These are phyloP conservation scores for Tolypocladium inflatum DNA, from an alignment of 2,329 filamentous ascomycete species.

Conservation along the genomic window DNA sequence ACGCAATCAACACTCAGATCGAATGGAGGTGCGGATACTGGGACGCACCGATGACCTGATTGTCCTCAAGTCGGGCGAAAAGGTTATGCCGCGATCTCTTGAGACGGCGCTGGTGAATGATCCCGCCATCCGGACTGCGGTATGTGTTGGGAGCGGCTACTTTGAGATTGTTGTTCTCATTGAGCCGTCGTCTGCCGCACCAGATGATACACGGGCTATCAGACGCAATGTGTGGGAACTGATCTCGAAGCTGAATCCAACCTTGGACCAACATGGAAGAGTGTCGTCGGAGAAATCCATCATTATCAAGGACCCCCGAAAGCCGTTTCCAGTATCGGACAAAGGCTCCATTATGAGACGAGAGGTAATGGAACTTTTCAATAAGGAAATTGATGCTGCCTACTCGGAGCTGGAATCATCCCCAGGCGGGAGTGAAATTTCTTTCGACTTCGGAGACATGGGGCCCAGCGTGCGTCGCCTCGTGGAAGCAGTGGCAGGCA, in stretches of 20 bases:
- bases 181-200: conserved; percentile 1
- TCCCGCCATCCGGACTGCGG: conserved; percentile 2
- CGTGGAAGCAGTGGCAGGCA: conserved; percentile 4
- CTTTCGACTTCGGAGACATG: conserved; percentile 2
- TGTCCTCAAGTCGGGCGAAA: conserved; percentile 10
- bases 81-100: conserved; percentile 7
- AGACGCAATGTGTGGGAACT: conserved; percentile 2
- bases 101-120: conserved; percentile 4
- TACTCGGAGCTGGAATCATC: conserved; percentile 7
- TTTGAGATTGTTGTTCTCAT: conserved; percentile 9
- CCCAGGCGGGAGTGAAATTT: neutral
- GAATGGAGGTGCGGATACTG: conserved; percentile 11
- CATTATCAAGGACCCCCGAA: conserved; percentile 3
- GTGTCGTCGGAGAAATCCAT: conserved; percentile 7
- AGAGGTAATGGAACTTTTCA: conserved; percentile 5
- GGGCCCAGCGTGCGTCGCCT: conserved; percentile 6
- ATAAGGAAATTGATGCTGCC: conserved; percentile 9
- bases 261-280: conserved; percentile 5
- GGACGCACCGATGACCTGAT: conserved; percentile 20
- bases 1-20: conserved; percentile 7
- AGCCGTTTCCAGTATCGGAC: conserved; percentile 7
- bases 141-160: conserved; percentile 5
- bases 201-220: neutral
- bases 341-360: conserved; percentile 9
- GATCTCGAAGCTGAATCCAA: conserved; percentile 1